Evolutionary conservation across 768 basidiomycete species (phyloP).

Genomic region (Lactarius trivialis): DNA sequence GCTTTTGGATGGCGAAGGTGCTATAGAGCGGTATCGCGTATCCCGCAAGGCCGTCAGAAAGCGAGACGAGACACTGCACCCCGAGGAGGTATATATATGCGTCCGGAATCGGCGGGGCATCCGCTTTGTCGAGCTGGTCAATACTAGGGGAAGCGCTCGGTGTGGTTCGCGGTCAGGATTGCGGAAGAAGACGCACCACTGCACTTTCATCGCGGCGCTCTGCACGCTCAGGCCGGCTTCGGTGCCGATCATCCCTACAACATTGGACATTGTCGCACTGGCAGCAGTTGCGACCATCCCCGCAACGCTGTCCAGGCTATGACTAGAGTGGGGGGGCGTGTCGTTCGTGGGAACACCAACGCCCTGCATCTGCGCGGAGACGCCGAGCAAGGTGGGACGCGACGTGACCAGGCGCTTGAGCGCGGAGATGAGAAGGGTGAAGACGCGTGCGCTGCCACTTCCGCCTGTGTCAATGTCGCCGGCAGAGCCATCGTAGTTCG

Average conservation of each 20-base stretch:
- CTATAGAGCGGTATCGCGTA: slow-evolving; percentile 74
- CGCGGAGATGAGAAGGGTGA: slow-evolving; percentile 71
- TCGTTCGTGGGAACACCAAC: slow-evolving; percentile 48
- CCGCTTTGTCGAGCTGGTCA: slow-evolving; percentile 96
- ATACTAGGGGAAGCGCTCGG: slow-evolving; percentile 47
- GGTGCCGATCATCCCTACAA: slow-evolving; percentile 78
- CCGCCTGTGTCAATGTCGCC: slow-evolving; percentile 52
- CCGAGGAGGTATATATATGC: slow-evolving; percentile 89
- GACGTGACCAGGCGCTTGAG: slow-evolving; percentile 85
- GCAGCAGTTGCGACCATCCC: slow-evolving; percentile 82
- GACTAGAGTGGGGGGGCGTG: slow-evolving; percentile 34
- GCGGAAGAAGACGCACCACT: slow-evolving; percentile 53
- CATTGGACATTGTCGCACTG: slow-evolving; percentile 75
- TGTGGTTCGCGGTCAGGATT: not conserved
- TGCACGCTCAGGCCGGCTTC: slow-evolving; percentile 66
- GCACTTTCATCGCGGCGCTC: slow-evolving; percentile 77
- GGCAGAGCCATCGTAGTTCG: slow-evolving; percentile 12
- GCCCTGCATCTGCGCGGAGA: slow-evolving; percentile 74
- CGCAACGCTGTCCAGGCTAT: slow-evolving; percentile 63
- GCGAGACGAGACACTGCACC: slow-evolving; percentile 77
- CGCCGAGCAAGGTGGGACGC: slow-evolving; percentile 79
- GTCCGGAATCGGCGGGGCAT: slow-evolving; percentile 90
- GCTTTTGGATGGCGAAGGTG: slow-evolving; percentile 56
- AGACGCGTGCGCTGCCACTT: slow-evolving; percentile 58
- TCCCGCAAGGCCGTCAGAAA: slow-evolving; percentile 80